Percentiles rank a stretch among this genome's conserved stretches.
phyloP scores from a whole-genome alignment of 257 asterid species.

The Plantago ovata region DNA sequence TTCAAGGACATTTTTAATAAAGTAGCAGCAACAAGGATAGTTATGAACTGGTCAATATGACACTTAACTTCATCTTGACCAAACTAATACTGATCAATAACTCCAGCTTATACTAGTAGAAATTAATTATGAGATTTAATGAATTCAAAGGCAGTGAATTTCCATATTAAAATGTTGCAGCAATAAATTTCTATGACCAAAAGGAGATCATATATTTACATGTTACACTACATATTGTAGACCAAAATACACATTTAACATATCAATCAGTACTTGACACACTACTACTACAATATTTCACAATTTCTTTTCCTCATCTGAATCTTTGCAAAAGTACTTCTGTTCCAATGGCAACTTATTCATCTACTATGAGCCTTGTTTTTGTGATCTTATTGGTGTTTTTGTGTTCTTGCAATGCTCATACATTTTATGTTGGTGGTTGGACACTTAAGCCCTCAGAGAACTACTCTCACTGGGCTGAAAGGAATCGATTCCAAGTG shows the following conservation, averaged over 20 bases:
- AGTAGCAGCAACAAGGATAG: too few species aligned
- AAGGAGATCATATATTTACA: neutral
- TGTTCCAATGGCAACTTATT: conserved; percentile 14
- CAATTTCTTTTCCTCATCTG: neutral
- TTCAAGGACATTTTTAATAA: too few species aligned
- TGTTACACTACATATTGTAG: neutral
- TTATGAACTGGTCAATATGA: too few species aligned
- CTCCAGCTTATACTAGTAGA: neutral
- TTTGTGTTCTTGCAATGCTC: conserved; percentile 28
- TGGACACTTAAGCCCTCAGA: conserved; percentile 37
- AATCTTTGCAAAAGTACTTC: neutral
- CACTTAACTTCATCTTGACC: too few species aligned
- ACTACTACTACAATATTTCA: neutral
- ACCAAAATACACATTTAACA: neutral
- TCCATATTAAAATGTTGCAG: neutral
- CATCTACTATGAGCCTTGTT: conserved; percentile 16
- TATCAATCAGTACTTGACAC: neutral
- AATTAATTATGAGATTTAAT: conserved; percentile 1
- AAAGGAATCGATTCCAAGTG: conserved; percentile 34
- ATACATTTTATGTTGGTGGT: conserved; percentile 42
- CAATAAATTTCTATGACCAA: conserved; percentile 9
- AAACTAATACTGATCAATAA: neutral
- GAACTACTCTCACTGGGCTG: conserved; percentile 34
- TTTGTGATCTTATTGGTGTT: conserved; percentile 24
- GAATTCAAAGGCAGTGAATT: conserved; percentile 13